Conservation (phyloP, 2,329 filamentous ascomycete species). For the Colletotrichum musae region DNA sequence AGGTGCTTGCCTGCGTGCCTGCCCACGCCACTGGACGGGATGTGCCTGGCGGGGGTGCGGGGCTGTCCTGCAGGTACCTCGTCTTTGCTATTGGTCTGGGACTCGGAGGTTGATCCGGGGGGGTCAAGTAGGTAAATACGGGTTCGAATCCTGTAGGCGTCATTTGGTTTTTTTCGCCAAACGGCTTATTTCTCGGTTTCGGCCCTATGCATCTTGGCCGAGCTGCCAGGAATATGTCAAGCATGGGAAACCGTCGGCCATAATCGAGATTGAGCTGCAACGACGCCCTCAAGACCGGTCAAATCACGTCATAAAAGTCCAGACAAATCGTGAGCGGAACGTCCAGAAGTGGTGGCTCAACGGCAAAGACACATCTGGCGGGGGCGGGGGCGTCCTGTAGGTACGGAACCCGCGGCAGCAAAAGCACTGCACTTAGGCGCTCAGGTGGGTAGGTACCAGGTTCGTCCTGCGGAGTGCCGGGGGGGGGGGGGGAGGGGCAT, state of each 20-base stretch:
- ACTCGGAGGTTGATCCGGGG: conserved; percentile 35
- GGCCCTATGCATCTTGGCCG: conserved; percentile 86
- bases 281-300: conserved; percentile 68
- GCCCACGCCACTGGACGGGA: too few species aligned
- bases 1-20: too few species aligned
- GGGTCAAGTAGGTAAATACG: too few species aligned
- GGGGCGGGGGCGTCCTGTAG: too few species aligned
- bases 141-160: too few species aligned
- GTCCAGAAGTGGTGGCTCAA: conserved; percentile 85
- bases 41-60: too few species aligned
- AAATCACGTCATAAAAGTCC: conserved; percentile 83
- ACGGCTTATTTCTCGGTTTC: conserved; percentile 73
- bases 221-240: conserved; percentile 94
- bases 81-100: conserved; percentile 97
- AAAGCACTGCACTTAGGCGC: too few species aligned
- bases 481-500: too few species aligned
- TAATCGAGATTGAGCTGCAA: conserved; percentile 92
- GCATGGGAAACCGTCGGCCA: conserved; percentile 82
- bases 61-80: conserved; percentile 55
- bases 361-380: conserved; percentile 66
- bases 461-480: too few species aligned
- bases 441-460: too few species aligned
- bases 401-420: too few species aligned
- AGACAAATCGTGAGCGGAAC: conserved; percentile 87
- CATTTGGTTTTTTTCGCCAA: too few species aligned